Evolutionary conservation across 345 rosid species (phyloP), one percentile per base, ranked within the genome.

Genomic region (Eucalyptus victrix): DNA sequence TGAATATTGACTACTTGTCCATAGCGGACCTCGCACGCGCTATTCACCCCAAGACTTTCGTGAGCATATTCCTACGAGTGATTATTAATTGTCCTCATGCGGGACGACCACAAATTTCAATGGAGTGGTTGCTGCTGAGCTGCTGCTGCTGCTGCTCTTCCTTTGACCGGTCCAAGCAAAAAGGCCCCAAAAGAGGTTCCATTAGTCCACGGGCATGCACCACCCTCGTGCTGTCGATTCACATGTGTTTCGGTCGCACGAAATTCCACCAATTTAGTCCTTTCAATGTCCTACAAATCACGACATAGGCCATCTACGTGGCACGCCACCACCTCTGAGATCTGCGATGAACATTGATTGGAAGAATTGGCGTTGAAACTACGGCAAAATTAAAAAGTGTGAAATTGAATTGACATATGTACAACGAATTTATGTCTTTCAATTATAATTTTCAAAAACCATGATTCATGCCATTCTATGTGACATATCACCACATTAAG

Each of bases 401-500:
- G 9, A 53, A 53, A 53, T 4, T 19, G 2, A 19, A 53, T 53
- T 53, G 9, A 53, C 24, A 53, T 19, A 53, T 53, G 1, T 1
- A 17, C 4, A 17, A 0, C 0, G 4, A 50, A 3, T 17, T 18
- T 51, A 51, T 51, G 9, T 8, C 2, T 53, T 53, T 53, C 1
- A 2, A 19, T 53, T 4, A 19, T 3, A 11, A 26, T 58, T 58
- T 58, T 1, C 7, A 3, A 6, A 26, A 5, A 58, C 3, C 15
- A 58, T 3, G n/a, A 5, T 12, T 4, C 4, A 53, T 8, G 24
- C 0, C 58, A 19, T 53, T 5, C 9, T 19, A 53, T 0, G 23
- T 3, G 56, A 1, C 4, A 53, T 53, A 53, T 53, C 1, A 5
- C 5, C 24, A 8, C 58, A 8, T 53, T 19, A 53, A 19, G 24